phyloP scores from a whole-genome alignment of 768 basidiomycete species.

The Cystobasidium onofrii region DNA sequence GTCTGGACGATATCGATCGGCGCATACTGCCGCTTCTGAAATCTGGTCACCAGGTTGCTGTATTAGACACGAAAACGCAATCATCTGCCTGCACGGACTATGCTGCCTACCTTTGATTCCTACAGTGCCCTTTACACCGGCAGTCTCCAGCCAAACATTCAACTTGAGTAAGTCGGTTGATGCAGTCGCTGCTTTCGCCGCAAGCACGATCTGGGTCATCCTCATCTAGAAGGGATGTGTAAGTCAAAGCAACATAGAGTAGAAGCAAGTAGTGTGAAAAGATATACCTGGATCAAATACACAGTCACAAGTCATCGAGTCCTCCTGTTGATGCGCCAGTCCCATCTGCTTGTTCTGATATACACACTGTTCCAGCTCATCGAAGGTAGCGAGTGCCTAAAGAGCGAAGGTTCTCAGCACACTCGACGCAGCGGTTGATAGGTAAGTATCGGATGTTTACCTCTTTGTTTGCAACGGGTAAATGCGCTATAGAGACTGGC shows the following conservation, averaged over 20 bases:
- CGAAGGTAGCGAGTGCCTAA: slow-evolving; percentile 53
- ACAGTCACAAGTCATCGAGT: slow-evolving; percentile 96
- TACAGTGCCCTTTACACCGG: slow-evolving; percentile 68
- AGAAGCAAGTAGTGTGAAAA: not conserved
- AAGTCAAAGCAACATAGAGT: too few species aligned
- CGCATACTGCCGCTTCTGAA: slow-evolving; percentile 76
- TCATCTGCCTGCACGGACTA: too few species aligned
- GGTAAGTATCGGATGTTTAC: not conserved
- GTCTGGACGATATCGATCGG: slow-evolving; percentile 82
- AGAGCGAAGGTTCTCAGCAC: not conserved
- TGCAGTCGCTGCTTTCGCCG: slow-evolving; percentile 81
- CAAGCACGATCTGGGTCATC: slow-evolving; percentile 65
- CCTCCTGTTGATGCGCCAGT: slow-evolving; percentile 74
- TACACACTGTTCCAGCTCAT: slow-evolving; percentile 64
- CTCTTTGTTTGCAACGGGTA: slow-evolving; percentile 13
- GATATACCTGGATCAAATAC: slow-evolving; percentile 69
- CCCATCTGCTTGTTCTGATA: slow-evolving; percentile 83
- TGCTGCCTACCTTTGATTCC: slow-evolving; percentile 70
- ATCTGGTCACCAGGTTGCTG: slow-evolving; percentile 51
- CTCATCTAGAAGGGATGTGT: slow-evolving; percentile 49
- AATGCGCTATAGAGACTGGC: slow-evolving; percentile 9
- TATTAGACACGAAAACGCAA: too few species aligned
- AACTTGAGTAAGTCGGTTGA: slow-evolving; percentile 92
- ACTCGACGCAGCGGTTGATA: not conserved
- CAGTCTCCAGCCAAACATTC: slow-evolving; percentile 90